Evolutionary conservation across 768 basidiomycete species (phyloP), one percentile per base, ranked within the genome.

Genomic region (Galerina sulciceps): DNA sequence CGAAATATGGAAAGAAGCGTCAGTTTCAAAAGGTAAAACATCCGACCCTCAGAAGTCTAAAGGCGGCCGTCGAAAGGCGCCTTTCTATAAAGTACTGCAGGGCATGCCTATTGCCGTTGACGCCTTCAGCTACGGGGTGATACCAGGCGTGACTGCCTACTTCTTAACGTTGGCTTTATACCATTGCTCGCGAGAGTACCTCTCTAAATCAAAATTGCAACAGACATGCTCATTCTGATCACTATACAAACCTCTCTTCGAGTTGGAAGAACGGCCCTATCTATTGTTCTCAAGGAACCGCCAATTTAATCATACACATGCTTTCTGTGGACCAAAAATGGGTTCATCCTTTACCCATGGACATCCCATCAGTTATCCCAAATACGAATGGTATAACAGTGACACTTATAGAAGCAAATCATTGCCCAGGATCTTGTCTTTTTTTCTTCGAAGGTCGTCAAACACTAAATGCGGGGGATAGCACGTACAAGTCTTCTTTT

Each of bases 71-170:
- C 78, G 91, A 58, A 87, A 85, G 57, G 93, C 95, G 0, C 97
- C 97, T 0, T 99, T 99, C 70, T 99, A 96, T 76, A 99, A 98
- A 76, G 84, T 94, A 20, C 71, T 99, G 64, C 91, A 93, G 65
- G 96, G 97, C 1, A 97, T 99, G 95, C 94, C 96, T 9, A 91
- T 99, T 22, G 94, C 96, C 14, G 97, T 99, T 0, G 97, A 99
- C 69, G 97, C 96, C 1, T 99, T 99, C 74, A 85, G 89, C 37
- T 99, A 98, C 70, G 97, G 96, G 6, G 79, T 81, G 23, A 95
- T 99, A 48, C 95, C 96, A 5, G 87, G 86, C 10, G 85, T 99
- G 22, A 91, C 85, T 26, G 92, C 95, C 0, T 98, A 98, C 71
- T 94, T 97, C 65, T 73, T 98, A 61, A 94, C 94, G 95, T 96